Base-by-base conservation (phyloP, 495 filamentous ascomycete genomes). In the Hypoxylon perforatum region DNA sequence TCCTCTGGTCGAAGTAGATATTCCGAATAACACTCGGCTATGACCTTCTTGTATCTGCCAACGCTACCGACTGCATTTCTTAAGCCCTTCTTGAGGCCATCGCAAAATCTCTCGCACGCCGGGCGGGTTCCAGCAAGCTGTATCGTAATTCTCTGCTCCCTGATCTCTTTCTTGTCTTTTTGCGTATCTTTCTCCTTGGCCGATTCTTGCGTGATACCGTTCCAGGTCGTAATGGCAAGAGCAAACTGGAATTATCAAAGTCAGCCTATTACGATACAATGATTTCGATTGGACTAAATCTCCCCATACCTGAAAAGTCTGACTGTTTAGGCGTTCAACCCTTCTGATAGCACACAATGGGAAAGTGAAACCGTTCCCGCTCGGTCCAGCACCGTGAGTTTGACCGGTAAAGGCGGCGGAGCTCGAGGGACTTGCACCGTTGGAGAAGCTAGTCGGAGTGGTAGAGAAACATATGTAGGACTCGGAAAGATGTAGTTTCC, bases 301-400 rank as follows among this genome's bases (percentile, higher is more conserved):
- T 19, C 33, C 15, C 18, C 61, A 61, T 79, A 85, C 84, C 74
- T 86, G 88, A 69, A 93, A 91, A 69, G 87, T 94, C 61, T 93
- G 90, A 62, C 91, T 97, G 65, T 96, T 92, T 11, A 98, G 82
- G 54, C 95, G 86, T 80, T 99, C 95, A 10, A 99, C 95, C 4
- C 94, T 84, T 46, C 95, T 86, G 62, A 99, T 91, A 30, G 92
- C 90, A 74, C 91, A 97, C 10, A 99, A 84, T 3, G 95, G 96
- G n/a, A 98, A 86, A 10, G 91, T 97, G 71, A 99, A 99, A 36
- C 95, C 95, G 83, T 97, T 96, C 10, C 94, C 94, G 41, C 92
- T 91, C n/a, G 96, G 93, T 0, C 93, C 93, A 15, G 91, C 91
- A 14, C 93, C 93, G 70, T 95, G 90, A 12, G 93, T 96, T 63